Conservation (phyloP, 192 early-diverging fungal species). For the Thoreauomyces humboldtii region DNA sequence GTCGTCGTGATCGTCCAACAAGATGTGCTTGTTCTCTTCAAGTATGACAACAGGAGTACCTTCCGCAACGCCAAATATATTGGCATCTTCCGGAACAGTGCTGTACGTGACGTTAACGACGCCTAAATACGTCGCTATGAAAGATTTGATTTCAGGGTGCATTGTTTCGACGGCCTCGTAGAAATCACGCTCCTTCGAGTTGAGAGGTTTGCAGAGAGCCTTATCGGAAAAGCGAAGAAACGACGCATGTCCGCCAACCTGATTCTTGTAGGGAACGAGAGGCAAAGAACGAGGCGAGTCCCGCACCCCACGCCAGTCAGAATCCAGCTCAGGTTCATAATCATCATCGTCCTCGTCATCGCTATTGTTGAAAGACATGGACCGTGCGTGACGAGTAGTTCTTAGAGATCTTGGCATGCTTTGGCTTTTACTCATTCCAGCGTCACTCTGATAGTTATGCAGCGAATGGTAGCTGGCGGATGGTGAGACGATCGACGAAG, state of each 20-base stretch:
- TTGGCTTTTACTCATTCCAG: slow-evolving; percentile 19
- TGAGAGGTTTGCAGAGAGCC: slow-evolving; percentile 95
- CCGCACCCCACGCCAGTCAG: slow-evolving; percentile 6
- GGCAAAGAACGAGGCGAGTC: slow-evolving; percentile 42
- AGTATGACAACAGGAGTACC: slow-evolving; percentile 77
- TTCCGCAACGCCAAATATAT: slow-evolving; percentile 35
- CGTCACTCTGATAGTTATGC: slow-evolving; percentile 20
- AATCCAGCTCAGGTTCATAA: too few species aligned
- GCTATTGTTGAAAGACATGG: slow-evolving; percentile 31
- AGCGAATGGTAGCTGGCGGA: slow-evolving; percentile 13
- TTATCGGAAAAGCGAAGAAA: slow-evolving; percentile 94
- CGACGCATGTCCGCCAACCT: slow-evolving; percentile 91
- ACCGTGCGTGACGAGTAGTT: slow-evolving; percentile 16
- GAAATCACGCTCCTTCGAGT: slow-evolving; percentile 77
- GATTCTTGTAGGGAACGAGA: slow-evolving; percentile 52
- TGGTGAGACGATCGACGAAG: slow-evolving; percentile 13
- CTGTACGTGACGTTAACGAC: slow-evolving; percentile 85
- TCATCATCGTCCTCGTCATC: slow-evolving; percentile 32
- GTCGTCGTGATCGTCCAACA: slow-evolving; percentile 35
- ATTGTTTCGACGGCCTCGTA: slow-evolving; percentile 81
- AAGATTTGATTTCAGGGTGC: slow-evolving; percentile 78
- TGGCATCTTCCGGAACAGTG: slow-evolving; percentile 19
- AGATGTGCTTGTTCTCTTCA: slow-evolving; percentile 88
- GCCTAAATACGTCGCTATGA: slow-evolving; percentile 90
- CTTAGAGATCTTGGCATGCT: neutral